phyloP scores from a whole-genome alignment of 345 rosid species.

The Draba incana region DNA sequence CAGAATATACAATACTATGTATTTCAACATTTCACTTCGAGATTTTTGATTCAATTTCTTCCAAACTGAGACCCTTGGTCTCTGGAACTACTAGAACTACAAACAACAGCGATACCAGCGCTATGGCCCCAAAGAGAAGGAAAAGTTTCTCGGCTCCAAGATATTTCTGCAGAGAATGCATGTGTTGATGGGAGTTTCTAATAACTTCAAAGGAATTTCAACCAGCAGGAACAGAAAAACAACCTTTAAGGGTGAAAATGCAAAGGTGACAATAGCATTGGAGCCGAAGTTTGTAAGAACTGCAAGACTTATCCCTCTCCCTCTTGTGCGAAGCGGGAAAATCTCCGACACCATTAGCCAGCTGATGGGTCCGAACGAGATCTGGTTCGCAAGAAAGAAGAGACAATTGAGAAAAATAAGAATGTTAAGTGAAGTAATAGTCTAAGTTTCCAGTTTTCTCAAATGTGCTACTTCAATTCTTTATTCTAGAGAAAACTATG shows the following conservation, averaged over 20 bases:
- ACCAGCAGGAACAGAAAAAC: neutral
- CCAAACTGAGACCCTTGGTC: constrained; percentile 97
- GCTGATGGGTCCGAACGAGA: constrained; percentile 98
- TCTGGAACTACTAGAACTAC: constrained; percentile 70
- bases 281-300: constrained; percentile 95
- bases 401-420: constrained; percentile 5
- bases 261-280: constrained; percentile 94
- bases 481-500: constrained; percentile 4
- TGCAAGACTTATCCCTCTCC: constrained; percentile 88
- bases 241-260: constrained; percentile 94
- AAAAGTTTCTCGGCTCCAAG: constrained; percentile 89
- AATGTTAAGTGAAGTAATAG: neutral
- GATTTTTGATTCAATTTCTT: constrained; percentile 86
- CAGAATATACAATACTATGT: neutral
- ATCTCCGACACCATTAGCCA: constrained; percentile 99
- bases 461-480: neutral
- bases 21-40: constrained; percentile 56
- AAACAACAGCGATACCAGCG: constrained; percentile 67
- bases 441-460: constrained; percentile 18
- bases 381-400: constrained; percentile 43
- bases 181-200: constrained; percentile 22
- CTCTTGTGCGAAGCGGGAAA: constrained; percentile 87
- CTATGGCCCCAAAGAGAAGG: constrained; percentile 84
- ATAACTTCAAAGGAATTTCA: neutral
- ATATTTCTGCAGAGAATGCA: constrained; percentile 61